Conservation (phyloP, 1,284 basidiomycete species). For the Baeospora myosura region DNA sequence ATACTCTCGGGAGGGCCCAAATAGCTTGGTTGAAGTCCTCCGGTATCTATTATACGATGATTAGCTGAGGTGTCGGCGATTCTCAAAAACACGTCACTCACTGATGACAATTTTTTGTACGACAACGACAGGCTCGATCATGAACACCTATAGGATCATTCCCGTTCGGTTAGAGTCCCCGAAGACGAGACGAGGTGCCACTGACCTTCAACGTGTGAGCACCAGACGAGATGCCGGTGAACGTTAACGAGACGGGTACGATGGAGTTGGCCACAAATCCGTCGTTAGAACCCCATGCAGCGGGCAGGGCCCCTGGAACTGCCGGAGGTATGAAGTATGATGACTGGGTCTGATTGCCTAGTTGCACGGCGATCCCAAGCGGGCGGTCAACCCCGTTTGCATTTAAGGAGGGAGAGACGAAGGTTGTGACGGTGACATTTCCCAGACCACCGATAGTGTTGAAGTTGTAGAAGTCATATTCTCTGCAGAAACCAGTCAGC, state of each 20-base stretch:
- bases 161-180: neutral
- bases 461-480: constrained; percentile 65
- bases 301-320: constrained; percentile 43
- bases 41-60: constrained; percentile 34
- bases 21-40: constrained; percentile 47
- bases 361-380: constrained; percentile 47
- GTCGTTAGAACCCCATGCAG: constrained; percentile 39
- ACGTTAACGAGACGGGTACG: constrained; percentile 31
- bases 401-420: constrained; percentile 58
- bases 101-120: constrained; percentile 57
- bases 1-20: constrained; percentile 58
- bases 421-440: constrained; percentile 42
- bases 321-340: constrained; percentile 47
- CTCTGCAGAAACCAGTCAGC: constrained; percentile 22
- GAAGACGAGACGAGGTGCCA: neutral
- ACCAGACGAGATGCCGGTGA: constrained; percentile 37
- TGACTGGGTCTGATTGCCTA: constrained; percentile 42
- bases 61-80: neutral
- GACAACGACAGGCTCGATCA: constrained; percentile 54
- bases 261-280: constrained; percentile 51
- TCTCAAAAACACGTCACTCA: constrained; percentile 25
- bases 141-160: constrained; percentile 34
- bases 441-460: constrained; percentile 30
- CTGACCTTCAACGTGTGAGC: constrained; percentile 50
- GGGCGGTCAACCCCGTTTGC: constrained; percentile 45